Evolutionary conservation across 176 grass and related monocot species (phyloP), one percentile per base, ranked within the genome.

Genomic region (Zoysia japonica): DNA sequence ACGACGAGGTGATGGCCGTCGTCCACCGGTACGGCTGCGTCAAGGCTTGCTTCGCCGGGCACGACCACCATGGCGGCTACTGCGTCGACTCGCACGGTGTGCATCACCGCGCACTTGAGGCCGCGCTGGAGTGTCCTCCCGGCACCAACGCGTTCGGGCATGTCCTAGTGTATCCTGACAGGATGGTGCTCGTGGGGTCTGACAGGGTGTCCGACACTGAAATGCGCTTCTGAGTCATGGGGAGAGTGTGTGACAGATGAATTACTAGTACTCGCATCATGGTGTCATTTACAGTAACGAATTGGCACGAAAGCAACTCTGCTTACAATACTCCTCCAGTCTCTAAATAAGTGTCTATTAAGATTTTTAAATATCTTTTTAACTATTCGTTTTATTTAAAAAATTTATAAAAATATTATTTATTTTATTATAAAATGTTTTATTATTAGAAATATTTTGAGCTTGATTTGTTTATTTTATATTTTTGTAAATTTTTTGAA

Each of bases 61-160:
- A 97, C 4, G 95, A 97, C 9, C 95, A 97, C 76, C 87, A 51
- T 57, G 95, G 91, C 10, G 91, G 94, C 9, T 83, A 92, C 49
- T 86, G 70, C 10, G 39, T 94, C 1, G 95, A 97, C 71, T 78
- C 83, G 14, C 89, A 83, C 1, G 92, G 95, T 6, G 67, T 94
- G 65, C 87, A 94, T 67, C 91, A 97, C 68, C 87, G 87, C 47
- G 83, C 81, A 3, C 85, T 97, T 0, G 92, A 97, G 85, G 92
- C 95, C 56, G 91, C 88, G 9, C 70, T 97, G 15, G 94, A 94
- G 80, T 94, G 91, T 49, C 89, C 91, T 63, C 92, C 89, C 12
- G 95, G 83, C 8, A 88, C 91, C 12, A 82, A 83, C 48, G 85
- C 87, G 48, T 94, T 88, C 6, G 95, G 95, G 3, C 75, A 71